Conservation (phyloP, 225 moss, liverwort and hornwort genomes). For the Pseudoscleropodium purum region DNA sequence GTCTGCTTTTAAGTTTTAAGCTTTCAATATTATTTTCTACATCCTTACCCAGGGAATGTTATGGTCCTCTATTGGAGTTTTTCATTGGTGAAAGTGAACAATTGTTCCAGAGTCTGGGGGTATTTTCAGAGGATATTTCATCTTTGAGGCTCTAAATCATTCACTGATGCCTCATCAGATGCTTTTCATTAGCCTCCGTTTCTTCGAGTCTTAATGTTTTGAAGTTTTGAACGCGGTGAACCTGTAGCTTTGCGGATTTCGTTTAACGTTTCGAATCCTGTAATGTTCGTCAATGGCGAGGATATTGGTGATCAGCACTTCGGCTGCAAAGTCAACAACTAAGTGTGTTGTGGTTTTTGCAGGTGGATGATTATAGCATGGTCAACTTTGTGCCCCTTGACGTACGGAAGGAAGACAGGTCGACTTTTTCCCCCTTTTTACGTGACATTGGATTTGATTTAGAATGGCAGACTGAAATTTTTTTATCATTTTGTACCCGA, state of each 20-base stretch:
- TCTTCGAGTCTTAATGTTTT: background rate
- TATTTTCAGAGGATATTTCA: background rate
- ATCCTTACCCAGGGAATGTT: background rate
- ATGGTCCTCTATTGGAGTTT: background rate
- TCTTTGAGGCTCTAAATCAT: background rate
- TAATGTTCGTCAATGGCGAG: background rate
- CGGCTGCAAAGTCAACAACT: background rate
- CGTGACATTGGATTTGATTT: background rate
- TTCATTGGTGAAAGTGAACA: background rate
- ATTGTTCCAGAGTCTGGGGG: background rate
- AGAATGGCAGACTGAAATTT: background rate
- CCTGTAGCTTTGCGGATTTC: background rate
- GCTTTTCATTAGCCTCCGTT: background rate
- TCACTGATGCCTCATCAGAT: background rate
- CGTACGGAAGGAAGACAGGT: conserved; percentile 92
- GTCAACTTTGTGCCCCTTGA: conserved; percentile 85
- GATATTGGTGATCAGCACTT: background rate
- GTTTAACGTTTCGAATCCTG: background rate
- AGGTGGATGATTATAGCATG: conserved; percentile 99
- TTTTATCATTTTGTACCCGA: background rate
- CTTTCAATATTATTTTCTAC: background rate
- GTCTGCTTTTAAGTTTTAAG: background rate
- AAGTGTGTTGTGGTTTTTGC: background rate
- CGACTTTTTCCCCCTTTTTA: background rate
- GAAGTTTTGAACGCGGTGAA: background rate